Base-by-base conservation (phyloP, 345 rosid species). In the Dimocarpus longan region DNA sequence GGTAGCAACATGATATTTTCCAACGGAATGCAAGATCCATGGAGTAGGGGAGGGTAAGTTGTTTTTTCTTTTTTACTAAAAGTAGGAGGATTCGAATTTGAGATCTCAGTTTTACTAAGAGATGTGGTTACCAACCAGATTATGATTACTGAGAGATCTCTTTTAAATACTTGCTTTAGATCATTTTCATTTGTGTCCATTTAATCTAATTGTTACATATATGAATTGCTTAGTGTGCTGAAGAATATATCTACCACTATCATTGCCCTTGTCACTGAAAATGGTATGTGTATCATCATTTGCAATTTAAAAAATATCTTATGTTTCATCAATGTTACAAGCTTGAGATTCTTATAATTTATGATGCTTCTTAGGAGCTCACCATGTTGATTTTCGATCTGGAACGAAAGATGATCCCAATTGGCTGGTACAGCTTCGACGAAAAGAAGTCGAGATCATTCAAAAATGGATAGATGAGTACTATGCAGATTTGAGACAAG, bases 41-140 rank as follows among this genome's bases (percentile, higher is more conserved):
- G 93, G 93, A 92, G 98, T 81, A 86, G 95, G 80, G 98, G 98
- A 85, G 82, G 98, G 95, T 91, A 42, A 85, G 84, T 66, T 54
- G 56, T 32, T 32, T 32, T 32, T 32, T 2, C 3, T 32, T 32
- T 32, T 32, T 32, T 2, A 32, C 37, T 32, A 32, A 32, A 3
- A 3, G 4, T 32, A 32, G 37, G 37, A 32, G 0, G 37, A 32
- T 32, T 32, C 2, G 37, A 32, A 32, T 32, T 32, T 32, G 37
- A 32, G 37, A 3, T 32, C 4, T 32, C 37, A 32, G 37, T 3
- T 32, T 32, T 32, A 3, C 37, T 32, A 0, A 32, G 3, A 32
- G 37, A 32, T 32, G 4, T 32, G 3, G 3, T 32, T 32, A 32
- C 37, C 37, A 32, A 32, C 37, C 4, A 32, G 37, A 32, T 32